A percentile compares a stretch with the other conserved stretches of the same genome.
These are phyloP conservation scores for Liquidambar formosana DNA, from an alignment of 164 flowering plant genomes.

Conservation along the genomic window DNA sequence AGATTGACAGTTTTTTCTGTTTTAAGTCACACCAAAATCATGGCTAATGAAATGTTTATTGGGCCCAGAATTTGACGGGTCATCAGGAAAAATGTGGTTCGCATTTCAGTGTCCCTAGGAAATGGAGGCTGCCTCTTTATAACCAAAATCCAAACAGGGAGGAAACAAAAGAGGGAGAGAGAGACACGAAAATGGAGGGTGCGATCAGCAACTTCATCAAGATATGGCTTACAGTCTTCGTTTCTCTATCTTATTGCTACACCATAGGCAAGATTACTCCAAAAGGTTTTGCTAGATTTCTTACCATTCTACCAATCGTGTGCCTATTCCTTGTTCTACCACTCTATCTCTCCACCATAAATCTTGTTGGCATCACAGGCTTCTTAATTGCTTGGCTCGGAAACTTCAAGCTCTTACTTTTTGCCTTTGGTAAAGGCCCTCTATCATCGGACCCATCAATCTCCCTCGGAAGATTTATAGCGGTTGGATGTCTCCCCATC, in stretches of 20 bases:
- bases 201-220: conserved; percentile 39
- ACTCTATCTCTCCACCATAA: conserved; percentile 29
- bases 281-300: conserved; percentile 37
- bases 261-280: conserved; percentile 23
- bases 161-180: background rate
- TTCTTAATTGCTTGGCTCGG: conserved; percentile 60
- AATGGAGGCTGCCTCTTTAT: background rate
- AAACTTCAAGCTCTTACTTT: conserved; percentile 59
- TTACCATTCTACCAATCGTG: conserved; percentile 41
- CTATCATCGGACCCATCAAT: conserved; percentile 16
- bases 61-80: too few species aligned
- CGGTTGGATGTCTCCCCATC: conserved; percentile 51
- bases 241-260: conserved; percentile 42
- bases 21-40: too few species aligned
- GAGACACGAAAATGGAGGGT: conserved; percentile 18
- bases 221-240: conserved; percentile 33
- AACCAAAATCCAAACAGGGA: background rate
- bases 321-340: conserved; percentile 48
- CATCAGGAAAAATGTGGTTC: too few species aligned
- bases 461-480: conserved; percentile 36
- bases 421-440: conserved; percentile 47
- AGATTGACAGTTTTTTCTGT: too few species aligned
- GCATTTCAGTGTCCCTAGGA: too few species aligned
- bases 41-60: too few species aligned
- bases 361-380: conserved; percentile 28